A percentile compares a stretch with the other conserved stretches of the same genome.
Conservation (phyloP, 352 stramenopile genomes). For the Phytophthora chlamydospora region DNA sequence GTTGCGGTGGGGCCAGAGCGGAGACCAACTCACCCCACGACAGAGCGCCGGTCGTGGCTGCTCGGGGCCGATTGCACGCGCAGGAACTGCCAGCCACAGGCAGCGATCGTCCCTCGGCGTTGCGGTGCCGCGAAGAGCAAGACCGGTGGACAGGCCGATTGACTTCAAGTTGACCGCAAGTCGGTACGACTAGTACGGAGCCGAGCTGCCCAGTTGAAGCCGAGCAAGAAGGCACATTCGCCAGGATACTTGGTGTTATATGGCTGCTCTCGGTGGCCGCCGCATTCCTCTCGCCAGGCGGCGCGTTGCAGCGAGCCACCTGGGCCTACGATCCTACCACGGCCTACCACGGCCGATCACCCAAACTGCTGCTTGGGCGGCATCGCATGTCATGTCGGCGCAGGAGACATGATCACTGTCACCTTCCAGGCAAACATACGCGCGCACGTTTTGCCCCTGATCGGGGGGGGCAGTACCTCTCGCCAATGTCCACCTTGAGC, state of each 20-base stretch:
- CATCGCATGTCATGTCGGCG: slow-evolving; percentile 10
- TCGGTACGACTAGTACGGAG: slow-evolving; percentile 8
- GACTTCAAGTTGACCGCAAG: neutral
- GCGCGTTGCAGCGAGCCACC: slow-evolving; percentile 4
- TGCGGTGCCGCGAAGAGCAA: too few species aligned
- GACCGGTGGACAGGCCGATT: slow-evolving; percentile 1
- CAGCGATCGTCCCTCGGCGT: slow-evolving; percentile 6
- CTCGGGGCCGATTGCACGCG: neutral
- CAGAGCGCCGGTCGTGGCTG: neutral
- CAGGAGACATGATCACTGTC: slow-evolving; percentile 8
- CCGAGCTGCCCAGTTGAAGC: slow-evolving; percentile 13
- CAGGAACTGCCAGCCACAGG: neutral
- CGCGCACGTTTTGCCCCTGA: neutral
- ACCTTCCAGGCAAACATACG: slow-evolving; percentile 27
- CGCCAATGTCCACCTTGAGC: slow-evolving; percentile 3
- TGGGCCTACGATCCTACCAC: neutral
- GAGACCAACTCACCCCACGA: slow-evolving; percentile 5
- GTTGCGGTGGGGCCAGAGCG: slow-evolving; percentile 14
- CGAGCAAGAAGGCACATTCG: neutral
- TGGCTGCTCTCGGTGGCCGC: too few species aligned
- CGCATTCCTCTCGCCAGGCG: slow-evolving; percentile 12
- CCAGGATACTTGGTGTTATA: too few species aligned
- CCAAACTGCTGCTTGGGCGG: slow-evolving; percentile 24
- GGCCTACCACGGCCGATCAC: slow-evolving; percentile 5
- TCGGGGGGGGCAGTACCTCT: slow-evolving; percentile 2